Conservation (phyloP, 768 basidiomycete genomes). For the Termitomyces sp. region DNA sequence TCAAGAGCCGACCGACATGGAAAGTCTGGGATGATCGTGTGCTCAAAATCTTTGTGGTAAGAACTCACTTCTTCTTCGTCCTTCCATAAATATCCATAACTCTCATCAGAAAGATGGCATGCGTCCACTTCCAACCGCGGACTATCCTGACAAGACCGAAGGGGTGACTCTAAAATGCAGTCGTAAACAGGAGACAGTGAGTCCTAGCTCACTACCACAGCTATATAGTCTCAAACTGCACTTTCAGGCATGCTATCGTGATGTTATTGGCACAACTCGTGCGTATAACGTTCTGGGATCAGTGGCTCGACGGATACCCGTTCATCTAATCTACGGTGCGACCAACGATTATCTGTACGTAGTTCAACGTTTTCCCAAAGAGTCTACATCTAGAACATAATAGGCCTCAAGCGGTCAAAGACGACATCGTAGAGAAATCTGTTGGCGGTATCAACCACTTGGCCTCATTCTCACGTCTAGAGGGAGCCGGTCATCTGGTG, state of each 20-base stretch:
- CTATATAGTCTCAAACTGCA: neutral
- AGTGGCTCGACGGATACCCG: constrained; percentile 27
- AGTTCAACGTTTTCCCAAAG: neutral
- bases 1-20: constrained; percentile 35
- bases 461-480: constrained; percentile 30
- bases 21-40: constrained; percentile 46
- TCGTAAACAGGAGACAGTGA: constrained; percentile 38
- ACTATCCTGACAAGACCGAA: constrained; percentile 35
- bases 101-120: constrained; percentile 34
- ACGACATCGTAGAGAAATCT: constrained; percentile 26
- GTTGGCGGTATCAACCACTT: constrained; percentile 30
- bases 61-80: constrained; percentile 5
- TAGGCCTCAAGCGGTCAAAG: constrained; percentile 29
- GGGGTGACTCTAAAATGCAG: constrained; percentile 47
- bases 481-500: constrained; percentile 37
- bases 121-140: constrained; percentile 31
- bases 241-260: constrained; percentile 37
- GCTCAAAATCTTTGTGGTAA: constrained; percentile 35
- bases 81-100: neutral
- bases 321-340: constrained; percentile 42
- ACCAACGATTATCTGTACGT: constrained; percentile 38
- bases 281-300: constrained; percentile 26
- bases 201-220: neutral
- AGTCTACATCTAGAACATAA: neutral
- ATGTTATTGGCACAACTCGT: constrained; percentile 24